Evolutionary conservation across 106 monocot species (phyloP), one percentile per base, ranked within the genome.

Genomic region (Hemerocallis citrina): DNA sequence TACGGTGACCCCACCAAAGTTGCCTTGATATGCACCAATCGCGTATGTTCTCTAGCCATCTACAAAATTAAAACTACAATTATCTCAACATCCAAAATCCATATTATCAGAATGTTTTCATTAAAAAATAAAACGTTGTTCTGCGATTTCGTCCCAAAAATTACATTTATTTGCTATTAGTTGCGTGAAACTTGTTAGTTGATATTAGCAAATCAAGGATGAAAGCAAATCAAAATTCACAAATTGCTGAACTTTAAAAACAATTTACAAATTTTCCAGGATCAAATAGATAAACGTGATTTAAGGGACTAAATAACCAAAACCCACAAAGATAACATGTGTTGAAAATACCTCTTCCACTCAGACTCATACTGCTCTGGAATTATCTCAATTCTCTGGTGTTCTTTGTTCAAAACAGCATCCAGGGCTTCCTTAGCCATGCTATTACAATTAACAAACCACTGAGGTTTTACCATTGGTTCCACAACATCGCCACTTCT

Each of bases 1-100:
- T 85, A 0, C 75, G 84, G 49, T 98, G 98, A 42, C 98, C 98
- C 98, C 98, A 98, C 98, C 98, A 98, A 37, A 98, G 84, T 56
- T 98, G 98, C 64, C 98, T 88, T 66, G 98, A 98, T 44, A 98
- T 82, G 68, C 98, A 98, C 98, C 98, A 98, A 73, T 98, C 98
- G 38, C 82, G 87, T 43, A 98, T 98, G 57, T 88, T 92, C 25
- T 85, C 77, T 25, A 98, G 70, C 98, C 98, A 98, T 71, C 98
- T 98, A 71, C 5, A 61, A 42, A 1, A 12, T 51, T 16, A n/a
- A 54, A 52, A 12, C 25, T 30, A 65, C 15, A 31, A 14, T 15
- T 17, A 55, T 10, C 29, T 21, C 8, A 62, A 33, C 15, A n/a
- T 28, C 40, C 13, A 22, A 5, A 48, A 12, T 22, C 15, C 17